Base-by-base conservation (phyloP, 2,329 filamentous ascomycete species). In the Ophiostoma montium region DNA sequence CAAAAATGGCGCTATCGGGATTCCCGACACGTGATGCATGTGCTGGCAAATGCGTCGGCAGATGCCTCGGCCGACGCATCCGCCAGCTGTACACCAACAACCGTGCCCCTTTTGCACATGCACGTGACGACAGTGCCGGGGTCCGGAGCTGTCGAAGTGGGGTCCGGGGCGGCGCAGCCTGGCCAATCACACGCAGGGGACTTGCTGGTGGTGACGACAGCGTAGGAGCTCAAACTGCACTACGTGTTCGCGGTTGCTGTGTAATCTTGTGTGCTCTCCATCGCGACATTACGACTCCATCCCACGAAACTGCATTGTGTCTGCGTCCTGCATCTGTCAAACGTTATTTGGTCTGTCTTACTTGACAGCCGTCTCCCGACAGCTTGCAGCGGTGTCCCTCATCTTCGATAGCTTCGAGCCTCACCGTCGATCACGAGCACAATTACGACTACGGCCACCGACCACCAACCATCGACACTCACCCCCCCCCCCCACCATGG, bases 401-500 rank as follows among this genome's bases (percentile, higher is more conserved):
- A n/a, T n/a, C n/a, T 5, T 27, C 23, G 23, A 27, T 8, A 27
- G n/a, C 23, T 5, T 27, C 23, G 23, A 27, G 23, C 8, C 23
- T 27, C 23, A 4, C 23, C 32, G 5, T 15, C 9, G 32, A 33
- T 11, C 13, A 11, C 32, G 5, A 11, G 32, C 13, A 33, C 13
- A 27, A n/a, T n/a, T n/a, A n/a, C n/a, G n/a, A n/a, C n/a, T n/a
- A n/a, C n/a, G n/a, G 35, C 36, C 6, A 23, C 10, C 36, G 19
- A 21, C 45, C 12, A 7, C 23, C 30, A 13, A 27, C 36, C 16
- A 16, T 36, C 9, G 11, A 11, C 9, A 27, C 33, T 11, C 46
- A 23, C 30, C 32, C 18, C 35, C 23, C 38, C 18, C n/a, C 38
- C 21, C 46, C 58, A 56, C 50, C 47, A 66, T 66, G 63, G 59